phyloP scores from a whole-genome alignment of 495 filamentous ascomycete genomes.

The Aspergillus mulundensis region DNA sequence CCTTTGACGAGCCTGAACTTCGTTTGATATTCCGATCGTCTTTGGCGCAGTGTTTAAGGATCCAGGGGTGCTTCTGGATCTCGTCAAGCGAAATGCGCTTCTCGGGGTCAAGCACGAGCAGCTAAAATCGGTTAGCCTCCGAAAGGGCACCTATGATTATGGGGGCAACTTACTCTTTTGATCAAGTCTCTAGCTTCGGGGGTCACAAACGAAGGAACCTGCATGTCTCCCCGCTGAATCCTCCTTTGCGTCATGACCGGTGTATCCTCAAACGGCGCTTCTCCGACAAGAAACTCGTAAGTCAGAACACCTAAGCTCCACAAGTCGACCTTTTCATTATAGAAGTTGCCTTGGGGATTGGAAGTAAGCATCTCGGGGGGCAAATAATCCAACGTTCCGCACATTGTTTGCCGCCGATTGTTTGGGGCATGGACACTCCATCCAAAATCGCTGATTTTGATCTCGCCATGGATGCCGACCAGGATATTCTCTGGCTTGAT shows the following conservation, averaged over 20 bases:
- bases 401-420: slow-evolving; percentile 90
- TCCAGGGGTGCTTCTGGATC: slow-evolving; percentile 91
- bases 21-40: slow-evolving; percentile 59
- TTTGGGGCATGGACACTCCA: slow-evolving; percentile 99
- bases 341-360: slow-evolving; percentile 74
- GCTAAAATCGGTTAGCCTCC: slow-evolving; percentile 42
- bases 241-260: slow-evolving; percentile 90
- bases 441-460: slow-evolving; percentile 97
- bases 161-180: slow-evolving; percentile 60
- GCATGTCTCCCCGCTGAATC: slow-evolving; percentile 89
- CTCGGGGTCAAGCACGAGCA: slow-evolving; percentile 90
- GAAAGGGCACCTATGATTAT: not conserved
- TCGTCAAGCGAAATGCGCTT: slow-evolving; percentile 88
- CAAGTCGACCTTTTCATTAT: slow-evolving; percentile 92
- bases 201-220: slow-evolving; percentile 83
- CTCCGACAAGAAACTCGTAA: slow-evolving; percentile 93
- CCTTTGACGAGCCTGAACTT: slow-evolving; percentile 39
- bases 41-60: slow-evolving; percentile 90
- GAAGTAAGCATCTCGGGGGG: slow-evolving; percentile 95
- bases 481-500: slow-evolving; percentile 99
- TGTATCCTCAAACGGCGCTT: slow-evolving; percentile 95
- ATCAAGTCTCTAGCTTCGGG: slow-evolving; percentile 90
- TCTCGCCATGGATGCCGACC: slow-evolving; percentile 94
- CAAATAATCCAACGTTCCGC: slow-evolving; percentile 94
- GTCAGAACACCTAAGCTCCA: slow-evolving; percentile 95